Base-by-base conservation (phyloP, 2,329 filamentous ascomycete species). In the Nigrospora osmanthi region DNA sequence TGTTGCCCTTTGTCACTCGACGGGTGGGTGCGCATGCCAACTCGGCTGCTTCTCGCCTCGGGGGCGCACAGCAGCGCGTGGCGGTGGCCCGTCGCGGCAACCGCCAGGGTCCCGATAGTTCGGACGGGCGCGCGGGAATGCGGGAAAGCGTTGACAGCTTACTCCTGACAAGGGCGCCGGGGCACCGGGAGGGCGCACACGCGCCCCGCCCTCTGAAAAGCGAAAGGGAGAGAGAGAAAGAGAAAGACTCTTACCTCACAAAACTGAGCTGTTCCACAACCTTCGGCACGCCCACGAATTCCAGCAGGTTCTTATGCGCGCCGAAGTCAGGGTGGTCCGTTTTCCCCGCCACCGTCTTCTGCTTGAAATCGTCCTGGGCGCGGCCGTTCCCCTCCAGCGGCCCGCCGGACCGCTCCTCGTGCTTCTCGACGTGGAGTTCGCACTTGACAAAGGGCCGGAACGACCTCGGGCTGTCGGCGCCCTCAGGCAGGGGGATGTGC, bases 401-500 rank as follows among this genome's bases (percentile, higher is more conserved):
- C 40, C 56, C 51, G 32, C 55, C 53, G 48, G 57, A 37, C 48
- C 62, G 48, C 52, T 64, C 52, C 64, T 72, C 48, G 63, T 61
- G 59, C 48, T 73, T 85, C 58, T 93, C 89, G 14, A 90, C 80
- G 61, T 94, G 88, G 45, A 96, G 66, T 60, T 93, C 85, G 50
- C 83, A 84, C 59, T 85, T 89, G 55, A 95, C 76, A 47, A 86
- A 79, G 2, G 88, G 88, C 35, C 81, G 79, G 49, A 93, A 78
- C 36, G 71, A 68, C 47, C 70, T 76, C 17, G 71, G 66, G 49
- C 76, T 73, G 30, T 71, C 70, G 2, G 68, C 62, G 12, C 58
- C 61, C 47, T 62, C 57, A 44, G 82, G 77, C 6, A 86, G 60
- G 1, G 82, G 80, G 34, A 94, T 75, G 47, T 85, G 75, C 60